These are phyloP conservation scores for Pharus latifolius DNA, from an alignment of 176 grass and related monocot genomes.

Conservation along the genomic window DNA sequence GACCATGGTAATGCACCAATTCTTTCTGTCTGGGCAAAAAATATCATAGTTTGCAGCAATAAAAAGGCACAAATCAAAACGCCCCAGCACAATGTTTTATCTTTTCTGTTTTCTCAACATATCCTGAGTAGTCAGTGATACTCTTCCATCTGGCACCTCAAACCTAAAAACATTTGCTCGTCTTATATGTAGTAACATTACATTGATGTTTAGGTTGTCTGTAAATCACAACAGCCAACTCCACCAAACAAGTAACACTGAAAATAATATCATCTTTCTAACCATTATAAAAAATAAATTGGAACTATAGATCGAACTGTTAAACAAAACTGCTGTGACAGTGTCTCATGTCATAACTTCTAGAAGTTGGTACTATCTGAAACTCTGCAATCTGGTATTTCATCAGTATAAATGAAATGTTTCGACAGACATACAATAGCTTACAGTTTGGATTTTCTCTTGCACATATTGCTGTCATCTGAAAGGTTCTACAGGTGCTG, in stretches of 20 bases:
- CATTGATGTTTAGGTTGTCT: not conserved
- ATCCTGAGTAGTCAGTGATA: not conserved
- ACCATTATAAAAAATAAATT: constrained; percentile 1
- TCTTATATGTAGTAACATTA: not conserved
- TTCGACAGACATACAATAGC: constrained; percentile 19
- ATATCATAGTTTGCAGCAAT: not conserved
- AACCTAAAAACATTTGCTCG: not conserved
- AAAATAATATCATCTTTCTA: not conserved
- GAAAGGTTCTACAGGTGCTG: constrained; percentile 91
- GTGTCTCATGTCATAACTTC: constrained; percentile 12
- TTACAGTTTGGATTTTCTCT: constrained; percentile 33
- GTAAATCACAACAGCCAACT: not conserved
- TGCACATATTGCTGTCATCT: constrained; percentile 53
- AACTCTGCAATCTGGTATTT: constrained; percentile 26
- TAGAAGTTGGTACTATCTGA: constrained; percentile 1
- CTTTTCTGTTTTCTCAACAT: constrained; percentile 1
- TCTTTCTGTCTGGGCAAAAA: not conserved
- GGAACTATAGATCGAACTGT: constrained; percentile 19
- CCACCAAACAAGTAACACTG: not conserved
- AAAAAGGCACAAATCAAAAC: not conserved
- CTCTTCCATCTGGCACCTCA: not conserved
- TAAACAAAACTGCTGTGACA: not conserved
- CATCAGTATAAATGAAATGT: constrained; percentile 11
- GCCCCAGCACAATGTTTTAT: not conserved
- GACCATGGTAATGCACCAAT: not conserved